Evolutionary conservation across 305 asterid species (phyloP), one percentile per base, ranked within the genome.

Genomic region (Ilex paraguariensis): DNA sequence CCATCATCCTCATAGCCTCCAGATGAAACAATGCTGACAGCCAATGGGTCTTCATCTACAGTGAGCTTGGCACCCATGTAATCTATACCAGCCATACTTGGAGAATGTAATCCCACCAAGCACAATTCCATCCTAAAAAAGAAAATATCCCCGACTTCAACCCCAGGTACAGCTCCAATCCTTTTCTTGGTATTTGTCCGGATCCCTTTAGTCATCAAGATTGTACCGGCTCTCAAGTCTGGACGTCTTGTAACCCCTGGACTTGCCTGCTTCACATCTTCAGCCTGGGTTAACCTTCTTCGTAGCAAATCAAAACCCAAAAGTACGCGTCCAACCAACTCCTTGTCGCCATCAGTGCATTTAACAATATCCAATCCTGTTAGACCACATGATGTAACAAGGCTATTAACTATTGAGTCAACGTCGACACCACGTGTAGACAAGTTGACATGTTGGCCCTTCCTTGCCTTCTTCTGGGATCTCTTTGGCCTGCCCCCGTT

Each of bases 41-140:
- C 96, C 67, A 90, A 60, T 44, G 96, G 95, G 54, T 90, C 97
- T 48, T 90, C 96, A 55, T 84, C 90, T 71, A 57, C 55, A 7
- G 82, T 76, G 55, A 69, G 74, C 87, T 21, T 21, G 28, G 28
- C 28, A 21, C 28, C 28, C 28, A 21, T 21, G 28, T 21, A 21
- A 21, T 21, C 97, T 55, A 90, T 90, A 31, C 97, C 97, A 48
- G 85, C 95, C 97, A 90, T 90, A 66, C 83, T 87, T 7, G 87
- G 97, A 56, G 95, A 70, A 70, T 90, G 97, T 71, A 87, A 40
- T 14, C 97, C 97, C 54, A 78, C 79, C 57, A 89, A 62, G 73
- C 96, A 89, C 17, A 90, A 63, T 79, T 90, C 97, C 96, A 90
- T 90, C 70, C 97, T 79, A 63, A 90, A 82, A 73, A 79, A 90